These are phyloP conservation scores for Penicillium sp. DNA, from an alignment of 2,329 filamentous ascomycete genomes.

Conservation along the genomic window DNA sequence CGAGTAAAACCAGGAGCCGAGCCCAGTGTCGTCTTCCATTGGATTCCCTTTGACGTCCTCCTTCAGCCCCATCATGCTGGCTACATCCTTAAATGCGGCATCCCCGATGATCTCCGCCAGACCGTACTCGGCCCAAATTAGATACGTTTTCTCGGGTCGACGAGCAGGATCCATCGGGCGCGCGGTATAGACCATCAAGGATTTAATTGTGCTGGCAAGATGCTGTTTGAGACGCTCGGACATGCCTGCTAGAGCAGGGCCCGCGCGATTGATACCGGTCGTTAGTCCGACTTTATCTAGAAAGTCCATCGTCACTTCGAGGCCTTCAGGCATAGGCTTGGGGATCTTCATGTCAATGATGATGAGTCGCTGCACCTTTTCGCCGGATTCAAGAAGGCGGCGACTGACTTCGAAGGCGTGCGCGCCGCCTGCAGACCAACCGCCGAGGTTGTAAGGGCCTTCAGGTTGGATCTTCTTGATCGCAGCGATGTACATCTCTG, in stretches of 20 bases:
- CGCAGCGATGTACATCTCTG: conserved; percentile 4
- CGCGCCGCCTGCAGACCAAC: conserved; percentile 15
- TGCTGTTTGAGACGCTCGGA: neutral
- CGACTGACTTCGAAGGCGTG: conserved; percentile 17
- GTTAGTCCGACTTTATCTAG: conserved; percentile 6
- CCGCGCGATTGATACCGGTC: conserved; percentile 9
- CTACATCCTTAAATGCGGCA: neutral
- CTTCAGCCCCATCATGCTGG: neutral
- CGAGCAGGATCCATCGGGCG: neutral
- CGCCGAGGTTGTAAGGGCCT: conserved; percentile 16
- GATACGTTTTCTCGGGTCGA: neutral
- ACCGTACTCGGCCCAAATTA: neutral
- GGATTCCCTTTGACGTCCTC: neutral
- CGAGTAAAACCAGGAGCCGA: neutral
- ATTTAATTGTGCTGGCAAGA: neutral
- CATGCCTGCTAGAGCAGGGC: neutral
- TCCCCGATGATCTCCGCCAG: neutral
- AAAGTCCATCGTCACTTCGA: conserved; percentile 10
- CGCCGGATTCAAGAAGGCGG: conserved; percentile 10
- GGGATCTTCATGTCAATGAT: conserved; percentile 16
- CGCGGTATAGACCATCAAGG: neutral
- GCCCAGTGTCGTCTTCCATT: neutral
- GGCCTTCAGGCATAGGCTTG: neutral
- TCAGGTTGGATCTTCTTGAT: conserved; percentile 15
- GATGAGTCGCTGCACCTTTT: conserved; percentile 4